A percentile compares a stretch with the other conserved stretches of the same genome.
phyloP scores from a whole-genome alignment of 306 rosid species.

The Dicorynia guianensis region DNA sequence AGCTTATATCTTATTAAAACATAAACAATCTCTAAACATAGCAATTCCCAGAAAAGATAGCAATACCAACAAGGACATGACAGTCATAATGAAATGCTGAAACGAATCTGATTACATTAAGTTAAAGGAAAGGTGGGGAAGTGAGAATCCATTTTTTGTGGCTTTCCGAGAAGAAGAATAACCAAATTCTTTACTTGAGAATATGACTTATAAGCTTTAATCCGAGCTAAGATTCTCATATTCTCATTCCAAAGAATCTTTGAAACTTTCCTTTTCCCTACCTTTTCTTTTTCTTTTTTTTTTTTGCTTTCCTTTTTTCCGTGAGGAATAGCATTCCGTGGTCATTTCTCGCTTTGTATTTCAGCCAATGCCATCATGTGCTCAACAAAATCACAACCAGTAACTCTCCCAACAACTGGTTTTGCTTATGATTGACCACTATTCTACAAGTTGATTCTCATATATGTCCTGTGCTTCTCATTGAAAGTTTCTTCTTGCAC shows the following conservation, averaged over 20 bases:
- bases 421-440: constrained; percentile 45
- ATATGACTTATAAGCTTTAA: constrained; percentile 56
- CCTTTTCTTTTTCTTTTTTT: constrained; percentile 29
- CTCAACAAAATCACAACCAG: constrained; percentile 44
- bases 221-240: constrained; percentile 63
- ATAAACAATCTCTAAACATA: constrained; percentile 43
- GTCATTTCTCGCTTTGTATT: constrained; percentile 69
- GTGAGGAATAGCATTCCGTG: constrained; percentile 76
- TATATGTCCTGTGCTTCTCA: constrained; percentile 24
- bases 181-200: constrained; percentile 67
- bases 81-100: constrained; percentile 17
- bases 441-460: constrained; percentile 30
- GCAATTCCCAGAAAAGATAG: constrained; percentile 33
- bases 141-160: constrained; percentile 76
- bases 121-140: constrained; percentile 55
- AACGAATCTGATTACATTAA: constrained; percentile 53
- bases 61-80: constrained; percentile 30
- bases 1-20: constrained; percentile 25
- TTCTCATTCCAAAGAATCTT: constrained; percentile 60
- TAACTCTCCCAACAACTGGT: constrained; percentile 18
- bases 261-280: constrained; percentile 4
- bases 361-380: constrained; percentile 43
- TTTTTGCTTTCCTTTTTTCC: constrained; percentile 36
- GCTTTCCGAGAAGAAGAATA: constrained; percentile 59
- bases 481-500: constrained; percentile 39